phyloP scores from a whole-genome alignment of 345 rosid genomes.

The Salix brachista region DNA sequence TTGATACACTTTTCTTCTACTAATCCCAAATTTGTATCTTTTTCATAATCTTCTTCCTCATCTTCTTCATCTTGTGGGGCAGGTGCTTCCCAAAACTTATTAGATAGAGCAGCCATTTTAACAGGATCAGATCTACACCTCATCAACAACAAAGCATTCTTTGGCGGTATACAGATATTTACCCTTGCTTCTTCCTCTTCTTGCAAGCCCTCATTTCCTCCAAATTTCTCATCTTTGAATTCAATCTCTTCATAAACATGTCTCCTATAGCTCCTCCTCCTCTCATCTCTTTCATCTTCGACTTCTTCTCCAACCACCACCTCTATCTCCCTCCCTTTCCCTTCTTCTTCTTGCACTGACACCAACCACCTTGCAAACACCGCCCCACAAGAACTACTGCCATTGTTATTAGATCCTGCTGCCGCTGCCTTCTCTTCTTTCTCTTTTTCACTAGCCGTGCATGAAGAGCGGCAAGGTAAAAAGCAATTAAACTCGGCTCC shows the following conservation, averaged over 20 bases:
- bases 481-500: slow-evolving; percentile 88
- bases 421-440: slow-evolving; percentile 27
- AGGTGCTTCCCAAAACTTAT: slow-evolving; percentile 63
- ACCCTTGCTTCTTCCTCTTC: slow-evolving; percentile 53
- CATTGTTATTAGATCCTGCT: slow-evolving; percentile 9
- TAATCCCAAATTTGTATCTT: neutral
- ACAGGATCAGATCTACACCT: slow-evolving; percentile 96
- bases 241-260: slow-evolving; percentile 71
- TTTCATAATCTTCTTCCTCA: slow-evolving; percentile 8
- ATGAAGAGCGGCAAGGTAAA: slow-evolving; percentile 75
- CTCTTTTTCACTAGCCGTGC: slow-evolving; percentile 36
- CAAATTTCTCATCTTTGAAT: slow-evolving; percentile 36
- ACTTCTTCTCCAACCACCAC: slow-evolving; percentile 57
- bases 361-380: slow-evolving; percentile 80
- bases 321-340: slow-evolving; percentile 62
- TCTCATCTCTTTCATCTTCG: slow-evolving; percentile 23
- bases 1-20: slow-evolving; percentile 18
- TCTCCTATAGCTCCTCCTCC: slow-evolving; percentile 58
- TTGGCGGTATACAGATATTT: slow-evolving; percentile 68
- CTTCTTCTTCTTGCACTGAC: slow-evolving; percentile 71
- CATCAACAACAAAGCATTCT: slow-evolving; percentile 85
- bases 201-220: slow-evolving; percentile 13
- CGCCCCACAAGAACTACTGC: slow-evolving; percentile 56
- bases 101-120: slow-evolving; percentile 81
- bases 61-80: slow-evolving; percentile 23